Evolutionary conservation across 768 basidiomycete species (phyloP).

Genomic region (Suillus occidentalis): DNA sequence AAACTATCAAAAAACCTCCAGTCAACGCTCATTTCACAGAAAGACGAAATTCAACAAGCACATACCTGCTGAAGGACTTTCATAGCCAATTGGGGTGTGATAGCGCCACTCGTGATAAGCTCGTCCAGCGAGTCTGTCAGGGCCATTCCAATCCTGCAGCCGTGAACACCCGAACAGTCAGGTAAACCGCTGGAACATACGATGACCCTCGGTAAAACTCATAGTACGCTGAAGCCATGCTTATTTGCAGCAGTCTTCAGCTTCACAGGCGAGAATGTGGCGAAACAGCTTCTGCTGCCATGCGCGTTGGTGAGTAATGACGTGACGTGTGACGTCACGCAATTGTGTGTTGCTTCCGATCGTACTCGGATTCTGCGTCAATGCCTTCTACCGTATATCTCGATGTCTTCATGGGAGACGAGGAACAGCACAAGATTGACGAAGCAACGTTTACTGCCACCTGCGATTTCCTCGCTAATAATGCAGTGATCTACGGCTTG

Average conservation of each 20-base stretch:
- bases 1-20: constrained; percentile 59
- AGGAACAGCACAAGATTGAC: constrained; percentile 24
- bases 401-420: constrained; percentile 44
- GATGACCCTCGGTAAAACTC: constrained; percentile 92
- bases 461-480: constrained; percentile 33
- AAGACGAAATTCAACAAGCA: constrained; percentile 11
- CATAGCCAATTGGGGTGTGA: constrained; percentile 98
- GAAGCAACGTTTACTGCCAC: constrained; percentile 34
- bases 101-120: constrained; percentile 93
- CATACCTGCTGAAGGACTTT: constrained; percentile 93
- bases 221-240: constrained; percentile 84
- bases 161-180: constrained; percentile 3
- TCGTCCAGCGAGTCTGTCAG: constrained; percentile 98
- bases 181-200: constrained; percentile 46
- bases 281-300: constrained; percentile 6
- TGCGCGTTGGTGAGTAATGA: constrained; percentile 2
- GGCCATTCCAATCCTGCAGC: constrained; percentile 88
- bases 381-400: constrained; percentile 30
- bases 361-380: too few relatives aligned
- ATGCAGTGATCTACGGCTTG: constrained; percentile 43
- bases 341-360: constrained; percentile 5
- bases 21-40: constrained; percentile 4
- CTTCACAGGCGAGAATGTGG: constrained; percentile 4
- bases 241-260: constrained; percentile 16
- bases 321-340: constrained; percentile 29